phyloP scores from a whole-genome alignment of 352 stramenopile genomes.

The Globisporangium nagaii region DNA sequence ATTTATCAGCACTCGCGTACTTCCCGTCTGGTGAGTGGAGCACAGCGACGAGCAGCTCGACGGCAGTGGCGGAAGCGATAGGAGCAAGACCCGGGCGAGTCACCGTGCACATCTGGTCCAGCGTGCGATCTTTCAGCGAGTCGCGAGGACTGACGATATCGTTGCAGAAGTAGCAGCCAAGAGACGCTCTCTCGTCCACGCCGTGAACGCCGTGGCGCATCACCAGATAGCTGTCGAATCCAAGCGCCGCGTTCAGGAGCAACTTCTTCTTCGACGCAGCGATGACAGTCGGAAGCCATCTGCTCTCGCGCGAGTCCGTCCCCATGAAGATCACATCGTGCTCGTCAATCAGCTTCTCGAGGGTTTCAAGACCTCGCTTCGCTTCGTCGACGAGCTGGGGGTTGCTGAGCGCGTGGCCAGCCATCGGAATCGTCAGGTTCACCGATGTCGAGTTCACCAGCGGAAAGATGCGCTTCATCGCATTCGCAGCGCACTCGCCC shows the following conservation, averaged over 20 bases:
- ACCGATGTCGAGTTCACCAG: slow-evolving; percentile 86
- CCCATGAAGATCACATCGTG: slow-evolving; percentile 97
- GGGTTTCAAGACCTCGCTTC: slow-evolving; percentile 53
- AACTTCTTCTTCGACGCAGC: slow-evolving; percentile 90
- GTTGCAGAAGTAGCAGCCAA: slow-evolving; percentile 99
- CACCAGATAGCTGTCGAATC: slow-evolving; percentile 98
- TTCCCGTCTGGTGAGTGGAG: slow-evolving; percentile 90
- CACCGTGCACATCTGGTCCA: slow-evolving; percentile 99
- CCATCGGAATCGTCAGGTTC: slow-evolving; percentile 98
- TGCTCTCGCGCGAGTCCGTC: slow-evolving; percentile 97
- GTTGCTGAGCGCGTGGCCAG: slow-evolving; percentile 89
- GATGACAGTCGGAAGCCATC: slow-evolving; percentile 98
- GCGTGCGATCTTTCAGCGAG: slow-evolving; percentile 94
- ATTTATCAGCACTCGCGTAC: slow-evolving; percentile 56
- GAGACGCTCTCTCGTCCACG: slow-evolving; percentile 11
- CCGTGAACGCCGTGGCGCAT: slow-evolving; percentile 92
- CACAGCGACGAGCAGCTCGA: slow-evolving; percentile 95
- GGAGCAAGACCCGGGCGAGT: slow-evolving; percentile 94
- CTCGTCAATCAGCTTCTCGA: slow-evolving; percentile 88
- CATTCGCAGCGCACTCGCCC: slow-evolving; percentile 89
- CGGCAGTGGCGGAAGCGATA: slow-evolving; percentile 90
- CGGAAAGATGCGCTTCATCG: slow-evolving; percentile 91
- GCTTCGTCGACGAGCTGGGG: slow-evolving; percentile 53
- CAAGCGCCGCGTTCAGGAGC: slow-evolving; percentile 67
- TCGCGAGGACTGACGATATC: slow-evolving; percentile 98